Conservation (phyloP, 163 green algal genomes). For the Scenedesmus sp. region DNA sequence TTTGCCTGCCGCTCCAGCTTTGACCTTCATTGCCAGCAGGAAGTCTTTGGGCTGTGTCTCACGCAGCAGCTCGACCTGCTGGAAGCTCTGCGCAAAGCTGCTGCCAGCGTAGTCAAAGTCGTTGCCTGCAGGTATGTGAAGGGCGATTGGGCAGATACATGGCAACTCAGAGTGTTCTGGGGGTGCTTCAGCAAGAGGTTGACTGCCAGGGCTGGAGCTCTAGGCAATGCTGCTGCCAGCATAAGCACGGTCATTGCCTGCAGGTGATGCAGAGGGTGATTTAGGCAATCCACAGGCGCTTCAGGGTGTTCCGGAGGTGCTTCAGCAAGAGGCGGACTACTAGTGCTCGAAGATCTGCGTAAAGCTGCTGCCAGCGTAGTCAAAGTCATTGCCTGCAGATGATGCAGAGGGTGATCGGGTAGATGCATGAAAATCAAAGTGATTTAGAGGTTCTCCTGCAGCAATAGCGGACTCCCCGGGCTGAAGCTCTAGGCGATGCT, state of each 20-base stretch:
- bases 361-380: not conserved
- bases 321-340: too few relatives aligned
- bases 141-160: not conserved
- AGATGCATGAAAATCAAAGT: not conserved
- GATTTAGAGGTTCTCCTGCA: too few relatives aligned
- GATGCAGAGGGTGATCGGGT: not conserved
- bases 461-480: too few relatives aligned
- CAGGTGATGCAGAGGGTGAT: too few relatives aligned
- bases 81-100: not conserved
- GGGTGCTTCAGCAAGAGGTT: too few relatives aligned
- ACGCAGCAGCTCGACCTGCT: not conserved
- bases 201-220: too few relatives aligned
- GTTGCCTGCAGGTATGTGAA: not conserved
- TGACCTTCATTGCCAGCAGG: slow-evolving; percentile 4
- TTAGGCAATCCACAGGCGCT: too few relatives aligned
- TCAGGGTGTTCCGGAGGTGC: too few relatives aligned
- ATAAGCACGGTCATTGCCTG: too few relatives aligned
- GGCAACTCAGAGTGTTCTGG: not conserved
- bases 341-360: not conserved
- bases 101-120: slow-evolving; percentile 6
- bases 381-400: slow-evolving; percentile 24
- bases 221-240: too few relatives aligned
- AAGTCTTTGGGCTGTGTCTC: slow-evolving; percentile 15
- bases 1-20: not conserved
- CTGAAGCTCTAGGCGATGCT: too few relatives aligned